A percentile compares a stretch with the other conserved stretches of the same genome.
Evolutionary conservation across 345 rosid species (phyloP).

Genomic region (Acer saccharum): DNA sequence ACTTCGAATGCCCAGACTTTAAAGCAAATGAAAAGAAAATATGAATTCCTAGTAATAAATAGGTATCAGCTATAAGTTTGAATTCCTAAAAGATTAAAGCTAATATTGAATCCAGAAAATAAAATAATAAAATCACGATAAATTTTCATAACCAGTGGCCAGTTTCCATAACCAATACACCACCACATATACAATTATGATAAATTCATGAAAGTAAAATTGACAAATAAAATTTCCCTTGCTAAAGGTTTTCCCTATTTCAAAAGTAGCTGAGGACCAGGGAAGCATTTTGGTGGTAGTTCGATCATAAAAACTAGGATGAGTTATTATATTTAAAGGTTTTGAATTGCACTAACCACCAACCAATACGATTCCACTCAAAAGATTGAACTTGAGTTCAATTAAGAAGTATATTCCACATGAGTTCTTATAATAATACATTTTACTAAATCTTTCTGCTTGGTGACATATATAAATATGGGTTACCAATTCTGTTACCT

Average conservation of each 20-base stretch:
- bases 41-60: not conserved
- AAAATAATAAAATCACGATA: not conserved
- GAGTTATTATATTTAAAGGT: not conserved
- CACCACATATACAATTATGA: not conserved
- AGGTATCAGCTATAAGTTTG: not conserved
- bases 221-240: not conserved
- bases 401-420: not conserved
- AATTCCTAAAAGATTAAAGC: not conserved
- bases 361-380: not conserved
- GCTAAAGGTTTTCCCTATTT: not conserved
- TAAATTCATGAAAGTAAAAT: not conserved
- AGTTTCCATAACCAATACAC: not conserved
- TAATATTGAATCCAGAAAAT: not conserved
- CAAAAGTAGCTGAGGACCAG: not conserved
- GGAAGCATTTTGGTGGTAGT: not conserved
- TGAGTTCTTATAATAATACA: not conserved
- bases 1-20: not conserved
- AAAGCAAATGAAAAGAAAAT: not conserved
- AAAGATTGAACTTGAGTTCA: not conserved
- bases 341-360: not conserved
- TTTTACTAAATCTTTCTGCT: not conserved
- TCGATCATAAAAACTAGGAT: not conserved
- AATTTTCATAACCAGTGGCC: not conserved
- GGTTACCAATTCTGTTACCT: constrained; percentile 42
- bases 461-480: not conserved